Conservation (phyloP, 495 filamentous ascomycete species). For the Penicillium simplicissimum region DNA sequence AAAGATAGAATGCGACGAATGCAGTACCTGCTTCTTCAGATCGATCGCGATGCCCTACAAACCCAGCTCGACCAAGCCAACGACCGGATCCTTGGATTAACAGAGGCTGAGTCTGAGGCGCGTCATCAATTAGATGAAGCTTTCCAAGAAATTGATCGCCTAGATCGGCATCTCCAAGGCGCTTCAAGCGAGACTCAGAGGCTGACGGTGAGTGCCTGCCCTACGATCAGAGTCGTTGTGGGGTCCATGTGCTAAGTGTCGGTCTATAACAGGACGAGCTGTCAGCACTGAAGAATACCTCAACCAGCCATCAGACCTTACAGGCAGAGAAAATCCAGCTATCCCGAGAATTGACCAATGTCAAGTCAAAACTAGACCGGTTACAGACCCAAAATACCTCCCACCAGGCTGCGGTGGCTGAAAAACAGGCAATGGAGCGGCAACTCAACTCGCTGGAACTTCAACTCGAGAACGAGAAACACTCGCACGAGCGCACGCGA, state of each 20-base stretch:
- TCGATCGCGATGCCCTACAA: slow-evolving; percentile 68
- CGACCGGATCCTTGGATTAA: slow-evolving; percentile 48
- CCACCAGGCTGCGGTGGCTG: slow-evolving; percentile 64
- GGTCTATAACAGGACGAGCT: slow-evolving; percentile 61
- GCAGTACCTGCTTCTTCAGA: slow-evolving; percentile 64
- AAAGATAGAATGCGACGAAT: slow-evolving; percentile 63
- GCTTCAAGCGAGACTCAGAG: slow-evolving; percentile 65
- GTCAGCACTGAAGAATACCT: slow-evolving; percentile 57
- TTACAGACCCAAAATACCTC: slow-evolving; percentile 67
- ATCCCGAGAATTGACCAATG: slow-evolving; percentile 63
- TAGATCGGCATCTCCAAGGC: slow-evolving; percentile 56
- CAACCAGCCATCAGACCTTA: slow-evolving; percentile 66
- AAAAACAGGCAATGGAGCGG: slow-evolving; percentile 74
- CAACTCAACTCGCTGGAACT: slow-evolving; percentile 74
- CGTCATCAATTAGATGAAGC: slow-evolving; percentile 58
- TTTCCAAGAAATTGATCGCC: slow-evolving; percentile 53
- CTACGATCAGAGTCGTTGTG: neutral
- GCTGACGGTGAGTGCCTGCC: slow-evolving; percentile 58
- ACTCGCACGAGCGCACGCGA: slow-evolving; percentile 60
- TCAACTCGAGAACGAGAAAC: slow-evolving; percentile 77
- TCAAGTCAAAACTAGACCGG: slow-evolving; percentile 79
- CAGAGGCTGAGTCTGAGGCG: slow-evolving; percentile 53
- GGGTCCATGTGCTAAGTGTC: neutral
- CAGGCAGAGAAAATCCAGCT: slow-evolving; percentile 76
- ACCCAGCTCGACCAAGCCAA: slow-evolving; percentile 58